phyloP scores from a whole-genome alignment of 805 yeast species.

The Candida dajiaensis region DNA sequence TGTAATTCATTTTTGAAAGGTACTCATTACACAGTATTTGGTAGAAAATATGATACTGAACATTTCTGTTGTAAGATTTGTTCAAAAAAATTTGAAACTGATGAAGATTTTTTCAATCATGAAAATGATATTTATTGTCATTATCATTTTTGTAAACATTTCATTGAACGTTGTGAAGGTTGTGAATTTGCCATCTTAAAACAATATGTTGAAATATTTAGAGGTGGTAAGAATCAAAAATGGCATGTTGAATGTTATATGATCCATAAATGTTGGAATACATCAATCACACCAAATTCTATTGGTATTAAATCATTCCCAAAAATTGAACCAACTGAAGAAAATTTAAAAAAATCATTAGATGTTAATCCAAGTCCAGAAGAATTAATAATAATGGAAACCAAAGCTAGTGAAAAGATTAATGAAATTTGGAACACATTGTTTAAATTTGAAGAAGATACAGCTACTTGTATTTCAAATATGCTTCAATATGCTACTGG shows the following conservation, averaged over 20 bases:
- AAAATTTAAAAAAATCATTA: constrained; percentile 16
- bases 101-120: constrained; percentile 89
- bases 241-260: constrained; percentile 99
- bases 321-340: constrained; percentile 20
- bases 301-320: constrained; percentile 40
- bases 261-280: constrained; percentile 97
- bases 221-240: constrained; percentile 88
- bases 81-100: constrained; percentile 77
- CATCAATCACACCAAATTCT: constrained; percentile 58
- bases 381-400: constrained; percentile 53
- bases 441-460: constrained; percentile 83
- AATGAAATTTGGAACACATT: constrained; percentile 77
- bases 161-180: constrained; percentile 89
- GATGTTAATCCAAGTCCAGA: constrained; percentile 36
- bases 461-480: constrained; percentile 85
- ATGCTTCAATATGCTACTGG: constrained; percentile 83
- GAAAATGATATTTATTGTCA: constrained; percentile 81
- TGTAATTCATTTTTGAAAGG: constrained; percentile 87
- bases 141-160: constrained; percentile 79
- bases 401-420: constrained; percentile 53
- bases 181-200: constrained; percentile 87
- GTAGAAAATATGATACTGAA: constrained; percentile 87
- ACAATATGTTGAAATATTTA: constrained; percentile 86
- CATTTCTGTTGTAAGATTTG: constrained; percentile 92
- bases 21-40: constrained; percentile 89